phyloP scores from a whole-genome alignment of 1,284 basidiomycete species.

The Thelephora terrestris region DNA sequence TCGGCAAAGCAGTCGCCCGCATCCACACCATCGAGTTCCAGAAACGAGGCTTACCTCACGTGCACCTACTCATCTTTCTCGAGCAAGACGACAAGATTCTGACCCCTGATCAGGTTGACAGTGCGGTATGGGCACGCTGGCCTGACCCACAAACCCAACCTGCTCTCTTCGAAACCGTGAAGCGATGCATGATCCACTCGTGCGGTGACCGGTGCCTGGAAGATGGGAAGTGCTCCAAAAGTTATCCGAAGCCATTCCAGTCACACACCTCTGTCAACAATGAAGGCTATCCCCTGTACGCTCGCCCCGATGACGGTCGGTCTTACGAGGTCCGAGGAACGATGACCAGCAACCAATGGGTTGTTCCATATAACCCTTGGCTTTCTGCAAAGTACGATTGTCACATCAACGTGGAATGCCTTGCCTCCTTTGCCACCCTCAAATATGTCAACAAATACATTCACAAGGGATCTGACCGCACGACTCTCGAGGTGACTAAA shows the following conservation, averaged over 20 bases:
- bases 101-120: constrained; percentile 27
- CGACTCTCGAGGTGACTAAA: constrained; percentile 19
- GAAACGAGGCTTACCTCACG: constrained; percentile 37
- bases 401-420: constrained; percentile 39
- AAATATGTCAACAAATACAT: constrained; percentile 41
- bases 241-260: constrained; percentile 29
- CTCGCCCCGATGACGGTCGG: constrained; percentile 23
- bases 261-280: constrained; percentile 24
- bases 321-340: constrained; percentile 15
- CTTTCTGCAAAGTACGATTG: constrained; percentile 25
- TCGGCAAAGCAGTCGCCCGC: constrained; percentile 25
- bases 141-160: constrained; percentile 31
- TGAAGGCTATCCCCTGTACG: constrained; percentile 30
- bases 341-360: constrained; percentile 21
- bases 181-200: constrained; percentile 35
- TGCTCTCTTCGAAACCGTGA: constrained; percentile 24
- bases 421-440: constrained; percentile 20
- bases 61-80: constrained; percentile 35
- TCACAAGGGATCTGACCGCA: constrained; percentile 33
- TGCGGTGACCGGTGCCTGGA: constrained; percentile 32
- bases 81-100: constrained; percentile 19
- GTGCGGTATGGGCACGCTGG: constrained; percentile 28
- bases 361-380: constrained; percentile 30
- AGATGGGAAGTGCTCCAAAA: constrained; percentile 30
- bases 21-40: constrained; percentile 42